Conservation (phyloP, 208 protist genomes). For the Trypanosoma grayi region DNA sequence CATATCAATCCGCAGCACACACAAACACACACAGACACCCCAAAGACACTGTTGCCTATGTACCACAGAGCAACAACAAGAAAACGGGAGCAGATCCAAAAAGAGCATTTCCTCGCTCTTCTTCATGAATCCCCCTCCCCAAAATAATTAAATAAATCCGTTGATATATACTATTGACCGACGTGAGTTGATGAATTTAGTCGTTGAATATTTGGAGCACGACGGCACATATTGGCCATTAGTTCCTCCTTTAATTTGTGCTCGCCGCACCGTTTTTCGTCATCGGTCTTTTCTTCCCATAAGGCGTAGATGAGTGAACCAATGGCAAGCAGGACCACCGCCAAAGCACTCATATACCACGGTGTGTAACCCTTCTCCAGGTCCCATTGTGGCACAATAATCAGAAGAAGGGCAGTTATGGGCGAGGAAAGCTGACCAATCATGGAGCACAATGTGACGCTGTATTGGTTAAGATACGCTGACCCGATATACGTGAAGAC, state of each 20-base stretch:
- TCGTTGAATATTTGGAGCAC: neutral
- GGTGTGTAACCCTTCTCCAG: conserved; percentile 49
- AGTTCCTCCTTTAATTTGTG: conserved; percentile 51
- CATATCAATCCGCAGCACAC: neutral
- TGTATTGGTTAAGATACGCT: conserved; percentile 88
- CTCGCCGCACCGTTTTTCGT: conserved; percentile 63
- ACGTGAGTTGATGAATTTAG: neutral
- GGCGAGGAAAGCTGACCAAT: conserved; percentile 77
- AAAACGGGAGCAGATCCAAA: neutral
- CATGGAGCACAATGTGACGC: conserved; percentile 76
- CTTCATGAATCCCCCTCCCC: neutral
- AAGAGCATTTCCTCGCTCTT: neutral
- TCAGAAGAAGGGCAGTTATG: conserved; percentile 67
- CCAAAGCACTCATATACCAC: conserved; percentile 70
- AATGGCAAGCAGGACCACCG: conserved; percentile 54
- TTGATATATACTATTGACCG: neutral
- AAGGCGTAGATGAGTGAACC: conserved; percentile 65
- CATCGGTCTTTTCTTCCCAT: conserved; percentile 79
- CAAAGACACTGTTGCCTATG: neutral
- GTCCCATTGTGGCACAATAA: conserved; percentile 72
- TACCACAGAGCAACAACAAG: neutral
- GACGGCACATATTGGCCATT: neutral
- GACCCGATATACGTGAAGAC: conserved; percentile 71
- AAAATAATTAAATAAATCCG: neutral
- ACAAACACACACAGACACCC: neutral